Conservation (phyloP, 805 yeast species). For the Hanseniaspora occidentalis region DNA sequence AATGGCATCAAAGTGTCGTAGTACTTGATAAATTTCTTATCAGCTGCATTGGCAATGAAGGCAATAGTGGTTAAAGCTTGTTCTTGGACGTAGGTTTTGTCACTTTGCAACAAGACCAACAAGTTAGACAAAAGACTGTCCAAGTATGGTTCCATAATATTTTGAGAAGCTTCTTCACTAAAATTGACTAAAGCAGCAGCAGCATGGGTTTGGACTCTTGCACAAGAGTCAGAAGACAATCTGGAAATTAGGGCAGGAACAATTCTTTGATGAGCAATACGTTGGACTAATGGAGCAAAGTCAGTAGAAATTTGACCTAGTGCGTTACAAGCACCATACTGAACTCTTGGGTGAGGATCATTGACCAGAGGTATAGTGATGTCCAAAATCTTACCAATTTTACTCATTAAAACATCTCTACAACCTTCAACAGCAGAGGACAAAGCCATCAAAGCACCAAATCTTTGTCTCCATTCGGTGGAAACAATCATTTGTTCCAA, state of each 20-base stretch:
- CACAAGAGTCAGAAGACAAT: constrained; percentile 59
- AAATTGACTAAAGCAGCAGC: constrained; percentile 97
- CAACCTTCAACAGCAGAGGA: constrained; percentile 98
- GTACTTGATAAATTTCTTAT: constrained; percentile 74
- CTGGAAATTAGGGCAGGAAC: constrained; percentile 82
- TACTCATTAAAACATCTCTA: constrained; percentile 71
- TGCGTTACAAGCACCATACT: constrained; percentile 94
- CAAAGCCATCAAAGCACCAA: constrained; percentile 93
- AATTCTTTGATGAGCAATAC: constrained; percentile 63
- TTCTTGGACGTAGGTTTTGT: constrained; percentile 89
- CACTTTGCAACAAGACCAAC: constrained; percentile 65
- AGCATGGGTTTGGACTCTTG: constrained; percentile 94
- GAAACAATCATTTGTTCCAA: constrained; percentile 75
- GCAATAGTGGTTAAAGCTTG: constrained; percentile 96
- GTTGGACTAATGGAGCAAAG: constrained; percentile 81
- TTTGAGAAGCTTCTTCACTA: constrained; percentile 82
- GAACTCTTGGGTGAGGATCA: constrained; percentile 89
- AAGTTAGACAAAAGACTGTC: constrained; percentile 69
- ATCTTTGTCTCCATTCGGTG: constrained; percentile 82
- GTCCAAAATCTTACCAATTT: constrained; percentile 70
- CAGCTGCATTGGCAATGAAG: constrained; percentile 93
- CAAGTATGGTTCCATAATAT: constrained; percentile 81
- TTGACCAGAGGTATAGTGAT: constrained; percentile 74
- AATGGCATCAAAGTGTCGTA: constrained; percentile 92
- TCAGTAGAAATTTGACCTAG: constrained; percentile 95